Base-by-base conservation (phyloP, 2,329 filamentous ascomycete genomes). In the Aspergillus amoenus region DNA sequence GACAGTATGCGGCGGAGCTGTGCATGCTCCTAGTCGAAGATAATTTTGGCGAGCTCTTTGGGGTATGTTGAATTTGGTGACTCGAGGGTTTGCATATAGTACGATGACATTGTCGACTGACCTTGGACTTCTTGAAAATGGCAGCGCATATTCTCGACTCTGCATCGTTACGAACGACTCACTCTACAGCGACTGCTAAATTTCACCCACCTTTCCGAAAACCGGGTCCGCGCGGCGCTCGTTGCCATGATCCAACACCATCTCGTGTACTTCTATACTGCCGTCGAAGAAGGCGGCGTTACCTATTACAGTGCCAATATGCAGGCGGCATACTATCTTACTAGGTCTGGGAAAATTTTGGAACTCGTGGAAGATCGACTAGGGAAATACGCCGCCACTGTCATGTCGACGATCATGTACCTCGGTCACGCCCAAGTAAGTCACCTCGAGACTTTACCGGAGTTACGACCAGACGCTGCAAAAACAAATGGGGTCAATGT, bases 21-120 rank as follows among this genome's bases (percentile, higher is more conserved):
- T 96, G 91, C 81, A 85, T 88, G 79, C 86, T 96, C 72, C 84
- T 97, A 62, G 88, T 97, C 62, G 87, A 92, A 71, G 92, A 97
- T 73, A 83, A 90, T 58, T 93, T 94, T 75, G 94, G 94, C 71
- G 90, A 96, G 78, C 86, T 97, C 58, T 91, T 92, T 61, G 91
- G 91, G 72, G 93, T 97, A 89, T 69, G 88, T 79, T 45, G 59
- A 24, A n/a, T 12, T 39, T 18, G 32, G 11, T 42, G 52, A 42
- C n/a, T 43, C 37, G 17, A 15, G 9, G 27, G 13, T 4, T 56
- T 30, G 40, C 39, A 34, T 27, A 11, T 46, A 24, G 24, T 21
- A 44, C 9, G 21, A 47, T 40, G 40, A 24, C 44, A 32, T 43
- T 58, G 47, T 60, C 54, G 32, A 21, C 58, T 48, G 32, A 40